A percentile compares a stretch with the other conserved stretches of the same genome.
These are phyloP conservation scores for Globisporangium spiculum DNA, from an alignment of 352 stramenopile species.

Conservation along the genomic window DNA sequence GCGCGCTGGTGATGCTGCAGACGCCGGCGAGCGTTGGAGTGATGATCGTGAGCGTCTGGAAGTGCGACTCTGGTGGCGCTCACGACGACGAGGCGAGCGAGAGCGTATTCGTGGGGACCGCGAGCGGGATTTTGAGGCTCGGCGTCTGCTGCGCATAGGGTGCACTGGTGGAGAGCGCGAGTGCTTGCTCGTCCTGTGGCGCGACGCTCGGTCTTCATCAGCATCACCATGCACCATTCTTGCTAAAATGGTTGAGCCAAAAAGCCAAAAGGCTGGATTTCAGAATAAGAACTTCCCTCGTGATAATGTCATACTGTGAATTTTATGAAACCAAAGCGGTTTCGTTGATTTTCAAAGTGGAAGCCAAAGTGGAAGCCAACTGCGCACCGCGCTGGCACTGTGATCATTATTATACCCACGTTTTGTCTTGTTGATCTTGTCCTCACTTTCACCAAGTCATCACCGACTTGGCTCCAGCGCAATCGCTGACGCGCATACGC, in stretches of 20 bases:
- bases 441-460: no score
- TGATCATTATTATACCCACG: no score
- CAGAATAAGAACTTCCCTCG: background rate
- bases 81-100: background rate
- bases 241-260: background rate
- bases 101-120: background rate
- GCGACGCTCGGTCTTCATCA: background rate
- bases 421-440: background rate
- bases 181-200: background rate
- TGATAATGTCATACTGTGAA: no score
- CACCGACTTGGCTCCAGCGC: no score
- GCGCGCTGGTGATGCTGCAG: background rate
- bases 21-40: background rate
- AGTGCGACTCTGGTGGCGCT: background rate
- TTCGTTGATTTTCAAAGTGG: no score
- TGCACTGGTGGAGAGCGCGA: background rate
- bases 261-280: background rate
- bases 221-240: background rate
- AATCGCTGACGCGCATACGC: background rate
- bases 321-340: no score
- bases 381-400: no score
- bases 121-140: background rate
- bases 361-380: no score
- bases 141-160: background rate
- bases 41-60: slow-evolving; percentile 6